A percentile compares a stretch with the other conserved stretches of the same genome.
phyloP scores from a whole-genome alignment of 2,329 filamentous ascomycete species.

The Annulohypoxylon truncatum region DNA sequence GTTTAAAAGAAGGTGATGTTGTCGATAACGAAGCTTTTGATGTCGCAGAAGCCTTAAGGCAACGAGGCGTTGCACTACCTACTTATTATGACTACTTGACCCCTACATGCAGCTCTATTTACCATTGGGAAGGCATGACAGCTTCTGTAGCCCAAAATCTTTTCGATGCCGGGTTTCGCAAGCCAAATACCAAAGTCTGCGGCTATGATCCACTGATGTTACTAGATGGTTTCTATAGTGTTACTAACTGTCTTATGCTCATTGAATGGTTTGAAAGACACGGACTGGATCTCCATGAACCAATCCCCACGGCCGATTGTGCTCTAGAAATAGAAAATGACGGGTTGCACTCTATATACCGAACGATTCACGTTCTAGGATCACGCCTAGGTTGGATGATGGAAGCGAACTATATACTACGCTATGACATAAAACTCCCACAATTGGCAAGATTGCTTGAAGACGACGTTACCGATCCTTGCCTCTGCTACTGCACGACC shows the following conservation, averaged over 20 bases:
- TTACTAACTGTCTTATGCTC: background rate
- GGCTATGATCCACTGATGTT: background rate
- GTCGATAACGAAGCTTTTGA: background rate
- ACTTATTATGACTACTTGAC: background rate
- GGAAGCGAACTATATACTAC: background rate
- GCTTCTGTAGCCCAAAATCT: background rate
- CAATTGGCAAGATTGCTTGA: background rate
- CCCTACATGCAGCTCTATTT: background rate
- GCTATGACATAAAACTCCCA: background rate
- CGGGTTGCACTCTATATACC: background rate
- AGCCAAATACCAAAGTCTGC: background rate
- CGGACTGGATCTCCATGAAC: background rate
- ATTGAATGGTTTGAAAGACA: conserved; percentile 11
- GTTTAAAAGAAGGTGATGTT: background rate
- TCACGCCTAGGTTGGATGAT: background rate
- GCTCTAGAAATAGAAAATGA: background rate
- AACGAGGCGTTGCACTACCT: background rate
- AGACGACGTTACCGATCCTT: background rate
- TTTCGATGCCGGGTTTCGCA: conserved; percentile 13
- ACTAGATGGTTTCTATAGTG: no score
- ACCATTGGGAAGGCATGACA: background rate
- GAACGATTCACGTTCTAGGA: background rate
- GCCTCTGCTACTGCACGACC: conserved; percentile 6
- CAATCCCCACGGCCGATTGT: background rate
- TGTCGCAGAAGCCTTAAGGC: background rate